A percentile compares a stretch with the other conserved stretches of the same genome.
These are phyloP conservation scores for Albatrellus ellisii DNA, from an alignment of 768 basidiomycete species.

Conservation along the genomic window DNA sequence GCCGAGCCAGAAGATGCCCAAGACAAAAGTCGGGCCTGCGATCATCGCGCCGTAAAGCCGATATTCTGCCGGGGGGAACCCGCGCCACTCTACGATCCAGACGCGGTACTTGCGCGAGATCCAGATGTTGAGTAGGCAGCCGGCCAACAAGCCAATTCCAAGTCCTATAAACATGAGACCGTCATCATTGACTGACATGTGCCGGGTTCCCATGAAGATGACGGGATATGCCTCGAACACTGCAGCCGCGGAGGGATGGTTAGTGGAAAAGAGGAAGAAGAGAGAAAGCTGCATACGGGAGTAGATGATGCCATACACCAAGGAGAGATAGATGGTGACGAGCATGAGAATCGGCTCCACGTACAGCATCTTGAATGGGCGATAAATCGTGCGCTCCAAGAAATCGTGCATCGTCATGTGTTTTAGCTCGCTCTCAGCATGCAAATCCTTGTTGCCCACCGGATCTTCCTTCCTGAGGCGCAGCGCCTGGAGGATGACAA, in stretches of 20 bases:
- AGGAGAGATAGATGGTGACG: constrained; percentile 7
- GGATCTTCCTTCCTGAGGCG: neutral
- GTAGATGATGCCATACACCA: constrained; percentile 9
- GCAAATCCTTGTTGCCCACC: neutral
- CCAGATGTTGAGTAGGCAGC: neutral
- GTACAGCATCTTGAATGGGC: constrained; percentile 22
- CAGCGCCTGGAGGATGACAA: neutral
- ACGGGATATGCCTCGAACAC: constrained; percentile 7
- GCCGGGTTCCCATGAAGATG: neutral
- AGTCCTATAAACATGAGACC: constrained; percentile 5
- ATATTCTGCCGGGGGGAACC: constrained; percentile 5
- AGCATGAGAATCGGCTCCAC: constrained; percentile 16
- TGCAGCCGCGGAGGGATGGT: neutral
- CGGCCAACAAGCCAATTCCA: constrained; percentile 2
- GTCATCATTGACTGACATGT: neutral
- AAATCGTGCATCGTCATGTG: constrained; percentile 5
- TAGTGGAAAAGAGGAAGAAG: neutral
- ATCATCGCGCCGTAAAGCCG: constrained; percentile 4
- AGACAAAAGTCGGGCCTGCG: neutral
- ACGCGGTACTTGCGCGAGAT: neutral
- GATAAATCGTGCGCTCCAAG: constrained; percentile 17
- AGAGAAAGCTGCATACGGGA: constrained; percentile 3
- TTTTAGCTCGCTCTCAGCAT: constrained; percentile 1
- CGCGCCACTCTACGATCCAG: constrained; percentile 4
- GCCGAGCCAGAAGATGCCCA: constrained; percentile 5